Percentiles rank a stretch among this genome's conserved stretches.
Conservation (phyloP, 2,329 filamentous ascomycete genomes). For the Scopulariopsis brevicaulis region DNA sequence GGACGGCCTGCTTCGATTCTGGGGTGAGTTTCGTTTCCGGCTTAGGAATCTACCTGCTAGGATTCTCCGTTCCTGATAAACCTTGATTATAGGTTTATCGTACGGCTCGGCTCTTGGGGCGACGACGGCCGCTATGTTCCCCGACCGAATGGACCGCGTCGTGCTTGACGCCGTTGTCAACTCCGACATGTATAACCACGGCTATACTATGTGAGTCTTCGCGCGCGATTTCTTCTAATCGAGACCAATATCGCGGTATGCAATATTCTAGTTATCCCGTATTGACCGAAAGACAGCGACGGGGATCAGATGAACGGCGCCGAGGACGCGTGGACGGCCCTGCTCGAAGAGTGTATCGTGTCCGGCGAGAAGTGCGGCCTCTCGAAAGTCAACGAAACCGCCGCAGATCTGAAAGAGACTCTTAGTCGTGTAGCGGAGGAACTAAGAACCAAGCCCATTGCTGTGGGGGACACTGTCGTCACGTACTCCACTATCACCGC, state of each 20-base stretch:
- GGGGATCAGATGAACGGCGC: slow-evolving; percentile 10
- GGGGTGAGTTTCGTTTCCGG: slow-evolving; percentile 13
- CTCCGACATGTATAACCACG: slow-evolving; percentile 16
- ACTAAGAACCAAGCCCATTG: slow-evolving; percentile 29
- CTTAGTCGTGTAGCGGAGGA: slow-evolving; percentile 25
- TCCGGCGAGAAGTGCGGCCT: slow-evolving; percentile 11
- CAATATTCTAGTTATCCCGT: not conserved
- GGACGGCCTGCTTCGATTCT: slow-evolving; percentile 23
- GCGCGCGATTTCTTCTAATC: not conserved
- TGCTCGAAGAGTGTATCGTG: not conserved
- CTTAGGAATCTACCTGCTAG: not conserved
- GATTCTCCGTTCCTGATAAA: not conserved
- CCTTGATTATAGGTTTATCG: slow-evolving; percentile 17
- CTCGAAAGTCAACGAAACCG: slow-evolving; percentile 34
- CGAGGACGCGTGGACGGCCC: not conserved
- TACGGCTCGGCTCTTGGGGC: slow-evolving; percentile 27
- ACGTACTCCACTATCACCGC: slow-evolving; percentile 32
- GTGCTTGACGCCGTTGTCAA: slow-evolving; percentile 24
- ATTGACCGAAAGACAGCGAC: not conserved
- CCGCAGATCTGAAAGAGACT: slow-evolving; percentile 24
- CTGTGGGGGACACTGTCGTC: slow-evolving; percentile 27
- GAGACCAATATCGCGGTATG: not conserved
- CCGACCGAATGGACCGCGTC: slow-evolving; percentile 24
- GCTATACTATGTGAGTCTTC: not conserved
- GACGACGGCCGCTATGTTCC: slow-evolving; percentile 27